Percentiles rank a stretch among this genome's conserved stretches.
Evolutionary conservation across 306 rosid genomes (phyloP).

Genomic region (Begonia loranthoides): DNA sequence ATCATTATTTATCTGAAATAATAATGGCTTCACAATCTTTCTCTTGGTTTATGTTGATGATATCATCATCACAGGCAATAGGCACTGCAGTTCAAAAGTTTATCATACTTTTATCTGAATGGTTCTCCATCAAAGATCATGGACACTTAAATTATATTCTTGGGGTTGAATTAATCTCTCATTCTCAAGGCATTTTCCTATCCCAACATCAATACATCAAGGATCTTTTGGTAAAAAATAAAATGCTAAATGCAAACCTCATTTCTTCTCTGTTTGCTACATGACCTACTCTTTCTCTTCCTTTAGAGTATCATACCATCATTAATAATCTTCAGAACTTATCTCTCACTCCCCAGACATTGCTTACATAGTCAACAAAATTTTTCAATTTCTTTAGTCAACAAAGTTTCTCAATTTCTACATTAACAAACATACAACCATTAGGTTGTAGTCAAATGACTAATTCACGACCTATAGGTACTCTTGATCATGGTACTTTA

Average conservation of each 20-base stretch:
- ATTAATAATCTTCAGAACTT: background rate
- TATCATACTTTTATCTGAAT: background rate
- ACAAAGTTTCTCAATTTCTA: conserved; percentile 2
- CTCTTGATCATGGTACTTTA: background rate
- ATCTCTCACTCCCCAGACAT: background rate
- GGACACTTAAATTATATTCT: background rate
- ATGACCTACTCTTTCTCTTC: background rate
- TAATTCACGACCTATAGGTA: conserved; percentile 1
- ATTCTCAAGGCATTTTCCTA: background rate
- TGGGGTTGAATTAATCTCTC: background rate
- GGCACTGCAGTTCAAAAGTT: background rate
- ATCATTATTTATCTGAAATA: background rate
- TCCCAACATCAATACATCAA: no score
- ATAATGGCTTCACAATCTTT: background rate
- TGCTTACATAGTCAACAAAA: background rate
- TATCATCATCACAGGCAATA: conserved; percentile 1
- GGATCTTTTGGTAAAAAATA: background rate
- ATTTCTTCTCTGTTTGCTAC: background rate
- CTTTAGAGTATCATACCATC: background rate
- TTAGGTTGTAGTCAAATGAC: background rate
- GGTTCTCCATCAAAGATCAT: background rate
- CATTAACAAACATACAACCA: background rate
- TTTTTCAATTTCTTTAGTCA: background rate
- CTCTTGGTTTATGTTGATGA: conserved; percentile 1
- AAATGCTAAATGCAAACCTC: background rate